These are phyloP conservation scores for Trypanosoma avium DNA, from an alignment of 208 protist species.

Conservation along the genomic window DNA sequence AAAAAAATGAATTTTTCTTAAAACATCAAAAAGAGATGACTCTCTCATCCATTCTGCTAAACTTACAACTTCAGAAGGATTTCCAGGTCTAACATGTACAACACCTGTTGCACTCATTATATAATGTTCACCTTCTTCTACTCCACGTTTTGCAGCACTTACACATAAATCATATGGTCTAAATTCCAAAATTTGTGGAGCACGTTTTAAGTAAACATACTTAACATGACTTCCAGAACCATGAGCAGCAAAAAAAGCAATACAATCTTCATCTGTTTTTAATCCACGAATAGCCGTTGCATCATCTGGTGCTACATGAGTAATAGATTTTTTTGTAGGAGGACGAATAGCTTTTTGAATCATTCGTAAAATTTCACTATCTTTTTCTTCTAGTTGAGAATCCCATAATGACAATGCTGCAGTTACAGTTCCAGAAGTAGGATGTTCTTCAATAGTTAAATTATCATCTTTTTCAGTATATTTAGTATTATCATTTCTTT, in stretches of 20 bases:
- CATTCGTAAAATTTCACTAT: conserved; percentile 78
- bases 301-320: conserved; percentile 86
- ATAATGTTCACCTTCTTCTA: conserved; percentile 90
- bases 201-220: conserved; percentile 92
- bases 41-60: conserved; percentile 92
- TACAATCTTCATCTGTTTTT: conserved; percentile 90
- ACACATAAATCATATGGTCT: conserved; percentile 93
- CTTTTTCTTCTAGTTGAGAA: conserved; percentile 54
- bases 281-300: conserved; percentile 68
- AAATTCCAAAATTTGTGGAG: conserved; percentile 75
- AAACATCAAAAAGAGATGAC: conserved; percentile 90
- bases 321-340: conserved; percentile 42
- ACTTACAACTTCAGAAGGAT: conserved; percentile 91
- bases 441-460: not conserved
- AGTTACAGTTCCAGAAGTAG: not conserved
- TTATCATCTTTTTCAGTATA: not conserved
- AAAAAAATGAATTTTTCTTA: conserved; percentile 92
- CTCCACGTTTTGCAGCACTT: conserved; percentile 55
- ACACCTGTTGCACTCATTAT: conserved; percentile 93
- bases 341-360: conserved; percentile 79
- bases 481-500: conserved; percentile 1
- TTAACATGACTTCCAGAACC: conserved; percentile 89
- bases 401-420: conserved; percentile 16
- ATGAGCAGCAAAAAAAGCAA: conserved; percentile 93
- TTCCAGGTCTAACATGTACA: conserved; percentile 88